Conservation (phyloP, 805 yeast genomes). For the Metschnikowia gruessii region DNA sequence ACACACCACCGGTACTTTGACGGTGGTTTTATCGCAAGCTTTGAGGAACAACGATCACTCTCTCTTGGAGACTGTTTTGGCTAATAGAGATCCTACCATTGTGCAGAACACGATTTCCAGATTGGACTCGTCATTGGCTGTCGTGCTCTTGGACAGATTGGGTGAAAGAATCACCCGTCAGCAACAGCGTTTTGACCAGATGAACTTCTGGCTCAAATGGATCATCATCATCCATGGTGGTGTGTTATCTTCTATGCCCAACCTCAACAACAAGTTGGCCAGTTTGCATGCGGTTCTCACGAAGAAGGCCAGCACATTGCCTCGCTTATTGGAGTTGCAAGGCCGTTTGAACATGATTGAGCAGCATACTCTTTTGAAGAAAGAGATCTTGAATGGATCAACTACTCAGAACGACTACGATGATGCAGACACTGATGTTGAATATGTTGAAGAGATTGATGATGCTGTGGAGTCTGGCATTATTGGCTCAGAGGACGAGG, state of each 20-base stretch:
- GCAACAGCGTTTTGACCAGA: constrained; percentile 46
- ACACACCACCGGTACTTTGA: constrained; percentile 59
- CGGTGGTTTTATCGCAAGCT: constrained; percentile 86
- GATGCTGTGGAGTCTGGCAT: constrained; percentile 36
- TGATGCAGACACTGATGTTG: constrained; percentile 52
- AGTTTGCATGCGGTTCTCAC: constrained; percentile 46
- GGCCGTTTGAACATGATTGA: constrained; percentile 48
- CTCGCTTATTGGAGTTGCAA: constrained; percentile 49
- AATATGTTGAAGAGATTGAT: constrained; percentile 67
- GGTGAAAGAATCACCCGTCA: constrained; percentile 54
- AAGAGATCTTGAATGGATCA: constrained; percentile 34
- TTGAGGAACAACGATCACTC: constrained; percentile 82
- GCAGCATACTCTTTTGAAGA: constrained; percentile 41
- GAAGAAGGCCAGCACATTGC: constrained; percentile 47
- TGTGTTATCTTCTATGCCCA: constrained; percentile 45
- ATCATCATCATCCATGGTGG: constrained; percentile 55
- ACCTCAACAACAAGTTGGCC: constrained; percentile 41
- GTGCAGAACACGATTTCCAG: constrained; percentile 50
- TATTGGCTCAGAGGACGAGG: constrained; percentile 20
- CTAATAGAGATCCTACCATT: constrained; percentile 48
- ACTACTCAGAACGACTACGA: constrained; percentile 24
- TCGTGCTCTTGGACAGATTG: constrained; percentile 48
- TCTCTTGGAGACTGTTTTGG: constrained; percentile 77
- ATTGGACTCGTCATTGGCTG: constrained; percentile 49
- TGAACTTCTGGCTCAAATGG: constrained; percentile 57